Conservation (phyloP, 306 rosid genomes). For the Dryas alaskensis region DNA sequence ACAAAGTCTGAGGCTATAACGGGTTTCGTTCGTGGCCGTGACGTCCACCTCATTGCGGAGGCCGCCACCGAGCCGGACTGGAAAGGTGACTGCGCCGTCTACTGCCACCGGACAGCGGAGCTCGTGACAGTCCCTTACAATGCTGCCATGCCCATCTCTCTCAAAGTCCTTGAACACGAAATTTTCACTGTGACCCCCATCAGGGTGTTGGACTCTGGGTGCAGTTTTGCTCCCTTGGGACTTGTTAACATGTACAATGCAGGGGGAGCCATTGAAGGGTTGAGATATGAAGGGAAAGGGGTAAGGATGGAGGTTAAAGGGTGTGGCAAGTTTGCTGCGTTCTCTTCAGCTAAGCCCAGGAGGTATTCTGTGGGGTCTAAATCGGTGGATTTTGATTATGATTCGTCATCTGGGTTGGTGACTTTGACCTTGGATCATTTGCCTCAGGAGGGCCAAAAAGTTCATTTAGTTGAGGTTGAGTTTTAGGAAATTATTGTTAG, state of each 20-base stretch:
- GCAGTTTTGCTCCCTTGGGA: slow-evolving; percentile 68
- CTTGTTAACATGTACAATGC: slow-evolving; percentile 79
- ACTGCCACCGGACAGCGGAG: slow-evolving; percentile 40
- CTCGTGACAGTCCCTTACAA: slow-evolving; percentile 59
- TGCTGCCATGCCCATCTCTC: slow-evolving; percentile 63
- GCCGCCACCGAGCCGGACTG: slow-evolving; percentile 39
- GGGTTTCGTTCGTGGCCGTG: slow-evolving; percentile 57
- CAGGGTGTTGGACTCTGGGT: slow-evolving; percentile 45
- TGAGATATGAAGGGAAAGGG: slow-evolving; percentile 41
- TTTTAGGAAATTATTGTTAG: slow-evolving; percentile 29
- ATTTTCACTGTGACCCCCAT: slow-evolving; percentile 69
- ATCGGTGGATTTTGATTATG: slow-evolving; percentile 46
- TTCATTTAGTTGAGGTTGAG: slow-evolving; percentile 55
- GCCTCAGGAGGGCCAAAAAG: slow-evolving; percentile 50
- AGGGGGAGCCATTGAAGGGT: slow-evolving; percentile 72
- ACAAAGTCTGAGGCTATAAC: slow-evolving; percentile 49
- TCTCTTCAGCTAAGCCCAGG: slow-evolving; percentile 58
- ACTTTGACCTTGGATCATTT: slow-evolving; percentile 48
- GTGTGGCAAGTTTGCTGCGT: slow-evolving; percentile 72
- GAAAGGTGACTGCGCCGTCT: slow-evolving; percentile 72
- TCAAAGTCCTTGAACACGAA: slow-evolving; percentile 71
- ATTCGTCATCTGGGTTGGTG: slow-evolving; percentile 50
- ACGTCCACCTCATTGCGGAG: slow-evolving; percentile 62
- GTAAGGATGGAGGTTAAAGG: slow-evolving; percentile 63
- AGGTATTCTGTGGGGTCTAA: slow-evolving; percentile 46